phyloP scores from a whole-genome alignment of 2,329 filamentous ascomycete genomes.

The Cytospora paraplurivora region DNA sequence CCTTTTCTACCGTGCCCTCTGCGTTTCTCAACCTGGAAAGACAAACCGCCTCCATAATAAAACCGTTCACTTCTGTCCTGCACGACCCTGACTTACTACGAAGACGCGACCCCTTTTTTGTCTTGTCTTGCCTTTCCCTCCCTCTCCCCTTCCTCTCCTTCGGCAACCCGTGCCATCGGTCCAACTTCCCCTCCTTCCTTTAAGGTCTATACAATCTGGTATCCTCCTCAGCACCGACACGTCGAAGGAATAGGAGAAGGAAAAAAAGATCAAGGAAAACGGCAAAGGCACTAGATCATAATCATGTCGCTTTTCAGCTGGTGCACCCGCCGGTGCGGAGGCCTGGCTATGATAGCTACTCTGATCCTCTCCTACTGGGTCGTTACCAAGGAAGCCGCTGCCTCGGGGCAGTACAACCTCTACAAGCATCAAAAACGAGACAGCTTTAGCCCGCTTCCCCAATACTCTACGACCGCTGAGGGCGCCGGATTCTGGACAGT shows the following conservation, averaged over 20 bases:
- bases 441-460: slow-evolving; percentile 40
- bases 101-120: slow-evolving; percentile 22
- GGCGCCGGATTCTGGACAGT: slow-evolving; percentile 54
- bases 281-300: slow-evolving; percentile 25
- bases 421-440: slow-evolving; percentile 47
- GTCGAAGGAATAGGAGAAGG: slow-evolving; percentile 7
- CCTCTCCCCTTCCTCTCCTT: slow-evolving; percentile 29
- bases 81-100: slow-evolving; percentile 27
- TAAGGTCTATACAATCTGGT: slow-evolving; percentile 29
- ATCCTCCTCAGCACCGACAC: slow-evolving; percentile 28
- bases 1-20: slow-evolving; percentile 33
- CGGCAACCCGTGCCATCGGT: slow-evolving; percentile 30
- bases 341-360: slow-evolving; percentile 55
- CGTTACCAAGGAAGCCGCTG: slow-evolving; percentile 52
- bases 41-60: slow-evolving; percentile 26
- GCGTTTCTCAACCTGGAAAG: slow-evolving; percentile 20
- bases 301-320: slow-evolving; percentile 57
- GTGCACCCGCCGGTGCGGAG: slow-evolving; percentile 56
- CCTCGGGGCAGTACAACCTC: slow-evolving; percentile 42
- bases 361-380: slow-evolving; percentile 57
- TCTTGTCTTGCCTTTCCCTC: slow-evolving; percentile 29
- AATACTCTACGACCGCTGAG: slow-evolving; percentile 38
- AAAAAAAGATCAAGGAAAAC: not conserved
- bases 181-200: slow-evolving; percentile 26
- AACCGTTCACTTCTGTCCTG: slow-evolving; percentile 22